These are phyloP conservation scores for Trametes hirsuta DNA, from an alignment of 1,284 basidiomycete genomes.

Conservation along the genomic window DNA sequence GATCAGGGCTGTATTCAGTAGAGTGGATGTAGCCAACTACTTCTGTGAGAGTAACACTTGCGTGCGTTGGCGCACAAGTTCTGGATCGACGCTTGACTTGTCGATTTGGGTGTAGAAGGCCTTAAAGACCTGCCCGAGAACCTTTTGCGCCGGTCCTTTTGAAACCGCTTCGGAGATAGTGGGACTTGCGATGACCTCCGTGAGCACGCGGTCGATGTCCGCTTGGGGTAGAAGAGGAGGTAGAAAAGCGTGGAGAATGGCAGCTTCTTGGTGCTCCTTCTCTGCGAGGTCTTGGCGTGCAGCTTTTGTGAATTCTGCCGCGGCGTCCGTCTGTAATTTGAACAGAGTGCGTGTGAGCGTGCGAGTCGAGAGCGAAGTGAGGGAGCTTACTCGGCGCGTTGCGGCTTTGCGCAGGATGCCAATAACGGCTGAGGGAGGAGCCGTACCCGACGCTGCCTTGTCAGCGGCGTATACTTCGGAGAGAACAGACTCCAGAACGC, in stretches of 20 bases:
- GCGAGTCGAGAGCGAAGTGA: not conserved
- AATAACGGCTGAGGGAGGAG: slow-evolving; percentile 48
- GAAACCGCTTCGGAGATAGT: slow-evolving; percentile 28
- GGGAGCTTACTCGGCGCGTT: slow-evolving; percentile 55
- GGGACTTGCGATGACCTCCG: slow-evolving; percentile 40
- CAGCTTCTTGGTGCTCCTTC: slow-evolving; percentile 61
- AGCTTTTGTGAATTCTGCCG: slow-evolving; percentile 56
- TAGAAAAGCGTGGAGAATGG: slow-evolving; percentile 56
- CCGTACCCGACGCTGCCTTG: slow-evolving; percentile 48
- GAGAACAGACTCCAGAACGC: slow-evolving; percentile 54
- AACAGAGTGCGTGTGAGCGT: not conserved
- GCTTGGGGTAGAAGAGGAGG: slow-evolving; percentile 59
- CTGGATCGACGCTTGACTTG: slow-evolving; percentile 57
- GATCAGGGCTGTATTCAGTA: not conserved
- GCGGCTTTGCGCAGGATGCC: slow-evolving; percentile 62
- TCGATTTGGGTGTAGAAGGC: slow-evolving; percentile 65
- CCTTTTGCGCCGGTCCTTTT: slow-evolving; percentile 1
- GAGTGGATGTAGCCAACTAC: not conserved
- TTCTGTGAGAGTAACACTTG: slow-evolving; percentile 41
- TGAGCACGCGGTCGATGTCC: slow-evolving; percentile 56
- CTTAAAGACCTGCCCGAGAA: slow-evolving; percentile 56
- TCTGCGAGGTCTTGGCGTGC: slow-evolving; percentile 65
- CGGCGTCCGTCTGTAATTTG: slow-evolving; percentile 58
- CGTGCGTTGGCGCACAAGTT: slow-evolving; percentile 56
- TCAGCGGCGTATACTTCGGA: slow-evolving; percentile 71